phyloP scores from a whole-genome alignment of 2,329 filamentous ascomycete genomes.

The Amauroascus niger region DNA sequence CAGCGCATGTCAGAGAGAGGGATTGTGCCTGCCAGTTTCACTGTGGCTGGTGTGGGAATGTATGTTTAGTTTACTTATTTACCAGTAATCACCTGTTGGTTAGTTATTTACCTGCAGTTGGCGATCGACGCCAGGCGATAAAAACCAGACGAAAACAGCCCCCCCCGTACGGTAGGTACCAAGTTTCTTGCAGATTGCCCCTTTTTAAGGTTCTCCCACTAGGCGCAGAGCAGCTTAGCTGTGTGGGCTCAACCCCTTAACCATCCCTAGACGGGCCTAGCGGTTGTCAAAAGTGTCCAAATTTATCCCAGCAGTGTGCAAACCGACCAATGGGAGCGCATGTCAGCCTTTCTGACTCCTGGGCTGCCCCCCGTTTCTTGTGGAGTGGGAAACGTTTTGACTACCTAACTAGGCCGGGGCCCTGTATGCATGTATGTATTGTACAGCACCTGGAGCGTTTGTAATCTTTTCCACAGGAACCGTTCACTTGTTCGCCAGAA shows the following conservation, averaged over 20 bases:
- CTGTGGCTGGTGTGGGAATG: too few relatives aligned
- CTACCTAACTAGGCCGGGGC: background rate
- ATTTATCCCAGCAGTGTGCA: background rate
- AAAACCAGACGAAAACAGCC: background rate
- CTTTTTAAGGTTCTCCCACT: background rate
- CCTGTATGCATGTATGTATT: background rate
- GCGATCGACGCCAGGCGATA: background rate
- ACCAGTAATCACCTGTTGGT: too few relatives aligned
- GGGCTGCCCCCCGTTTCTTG: slow-evolving; percentile 5
- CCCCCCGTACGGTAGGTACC: background rate
- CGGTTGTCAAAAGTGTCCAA: background rate
- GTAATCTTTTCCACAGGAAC: background rate
- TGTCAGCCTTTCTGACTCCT: slow-evolving; percentile 4
- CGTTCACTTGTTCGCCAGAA: too few relatives aligned
- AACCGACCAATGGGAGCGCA: slow-evolving; percentile 1
- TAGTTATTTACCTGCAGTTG: too few relatives aligned
- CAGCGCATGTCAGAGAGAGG: background rate
- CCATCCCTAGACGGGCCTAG: background rate
- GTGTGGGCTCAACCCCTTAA: background rate
- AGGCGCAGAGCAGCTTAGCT: background rate
- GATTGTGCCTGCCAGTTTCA: background rate
- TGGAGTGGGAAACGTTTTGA: slow-evolving; percentile 4
- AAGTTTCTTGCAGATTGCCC: slow-evolving; percentile 4
- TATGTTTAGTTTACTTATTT: too few relatives aligned
- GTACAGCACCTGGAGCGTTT: background rate